phyloP scores from a whole-genome alignment of 2,329 filamentous ascomycete genomes.

The Esteya vermicola region DNA sequence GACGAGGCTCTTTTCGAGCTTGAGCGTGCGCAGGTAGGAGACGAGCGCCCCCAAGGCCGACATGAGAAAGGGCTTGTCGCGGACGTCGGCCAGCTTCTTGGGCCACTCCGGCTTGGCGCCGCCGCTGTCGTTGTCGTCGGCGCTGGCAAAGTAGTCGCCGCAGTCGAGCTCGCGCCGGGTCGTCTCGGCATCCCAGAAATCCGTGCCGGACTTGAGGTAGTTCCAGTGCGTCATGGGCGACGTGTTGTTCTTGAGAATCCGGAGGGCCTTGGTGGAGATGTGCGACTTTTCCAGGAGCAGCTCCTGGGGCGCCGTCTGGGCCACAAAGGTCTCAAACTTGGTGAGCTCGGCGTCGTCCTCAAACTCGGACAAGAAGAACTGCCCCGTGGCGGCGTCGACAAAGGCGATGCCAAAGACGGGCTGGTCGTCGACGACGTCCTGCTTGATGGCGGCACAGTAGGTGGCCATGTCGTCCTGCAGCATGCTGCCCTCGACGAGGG shows the following conservation, averaged over 20 bases:
- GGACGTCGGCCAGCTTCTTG: conserved; percentile 52
- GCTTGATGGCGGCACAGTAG: conserved; percentile 91
- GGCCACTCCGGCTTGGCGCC: conserved; percentile 63
- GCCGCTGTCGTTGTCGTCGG: conserved; percentile 35
- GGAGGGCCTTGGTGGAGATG: conserved; percentile 74
- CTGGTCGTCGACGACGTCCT: conserved; percentile 47
- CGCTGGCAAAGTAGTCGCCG: conserved; percentile 59
- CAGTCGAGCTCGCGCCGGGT: conserved; percentile 69
- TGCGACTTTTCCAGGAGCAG: conserved; percentile 77
- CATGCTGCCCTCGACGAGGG: conserved; percentile 91
- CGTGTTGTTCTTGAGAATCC: conserved; percentile 94
- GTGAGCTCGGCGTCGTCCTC: conserved; percentile 86
- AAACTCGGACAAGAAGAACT: conserved; percentile 89
- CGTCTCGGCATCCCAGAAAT: conserved; percentile 82
- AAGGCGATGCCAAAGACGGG: conserved; percentile 87
- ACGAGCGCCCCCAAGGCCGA: conserved; percentile 82
- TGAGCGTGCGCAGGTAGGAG: conserved; percentile 73
- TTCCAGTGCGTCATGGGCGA: conserved; percentile 92
- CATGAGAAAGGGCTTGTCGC: conserved; percentile 70
- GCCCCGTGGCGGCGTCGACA: conserved; percentile 87
- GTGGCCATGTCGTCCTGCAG: conserved; percentile 96
- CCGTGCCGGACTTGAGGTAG: conserved; percentile 67
- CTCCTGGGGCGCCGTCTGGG: conserved; percentile 80
- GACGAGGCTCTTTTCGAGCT: conserved; percentile 75
- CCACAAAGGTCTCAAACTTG: conserved; percentile 92